These are phyloP conservation scores for Excoecaria agallocha DNA, from an alignment of 345 rosid genomes.

Conservation along the genomic window DNA sequence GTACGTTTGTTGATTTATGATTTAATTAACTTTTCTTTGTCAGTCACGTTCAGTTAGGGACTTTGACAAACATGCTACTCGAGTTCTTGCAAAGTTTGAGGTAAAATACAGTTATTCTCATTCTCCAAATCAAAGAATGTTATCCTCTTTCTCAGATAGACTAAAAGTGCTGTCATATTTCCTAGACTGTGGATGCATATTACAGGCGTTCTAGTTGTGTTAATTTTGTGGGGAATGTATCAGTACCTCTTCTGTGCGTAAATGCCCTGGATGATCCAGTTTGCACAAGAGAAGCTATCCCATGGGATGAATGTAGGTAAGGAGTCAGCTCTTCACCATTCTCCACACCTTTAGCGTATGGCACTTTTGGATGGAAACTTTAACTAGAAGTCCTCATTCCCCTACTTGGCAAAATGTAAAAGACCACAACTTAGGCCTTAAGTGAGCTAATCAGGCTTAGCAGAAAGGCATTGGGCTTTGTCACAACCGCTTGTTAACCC, in stretches of 20 bases:
- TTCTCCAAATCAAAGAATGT: background rate
- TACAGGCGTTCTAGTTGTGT: constrained; percentile 36
- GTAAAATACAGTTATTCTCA: constrained; percentile 18
- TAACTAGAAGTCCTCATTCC: background rate
- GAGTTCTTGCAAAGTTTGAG: constrained; percentile 38
- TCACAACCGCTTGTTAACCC: background rate
- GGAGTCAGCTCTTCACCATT: background rate
- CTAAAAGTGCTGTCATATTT: constrained; percentile 11
- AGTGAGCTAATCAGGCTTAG: background rate
- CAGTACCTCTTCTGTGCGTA: constrained; percentile 42
- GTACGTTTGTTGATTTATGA: background rate
- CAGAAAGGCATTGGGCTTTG: background rate
- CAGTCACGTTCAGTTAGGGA: constrained; percentile 40
- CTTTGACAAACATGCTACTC: constrained; percentile 33
- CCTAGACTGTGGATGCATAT: constrained; percentile 40
- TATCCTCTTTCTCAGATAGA: background rate
- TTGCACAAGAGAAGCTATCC: constrained; percentile 42
- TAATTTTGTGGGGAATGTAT: constrained; percentile 28
- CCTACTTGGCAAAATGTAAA: background rate
- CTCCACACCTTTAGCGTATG: background rate
- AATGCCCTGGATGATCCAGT: constrained; percentile 45
- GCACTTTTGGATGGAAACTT: background rate
- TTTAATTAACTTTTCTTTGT: constrained; percentile 5
- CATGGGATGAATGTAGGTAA: constrained; percentile 48
- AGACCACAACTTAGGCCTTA: background rate